Base-by-base conservation (phyloP, 495 filamentous ascomycete species). In the Venustampulla echinocandica region DNA sequence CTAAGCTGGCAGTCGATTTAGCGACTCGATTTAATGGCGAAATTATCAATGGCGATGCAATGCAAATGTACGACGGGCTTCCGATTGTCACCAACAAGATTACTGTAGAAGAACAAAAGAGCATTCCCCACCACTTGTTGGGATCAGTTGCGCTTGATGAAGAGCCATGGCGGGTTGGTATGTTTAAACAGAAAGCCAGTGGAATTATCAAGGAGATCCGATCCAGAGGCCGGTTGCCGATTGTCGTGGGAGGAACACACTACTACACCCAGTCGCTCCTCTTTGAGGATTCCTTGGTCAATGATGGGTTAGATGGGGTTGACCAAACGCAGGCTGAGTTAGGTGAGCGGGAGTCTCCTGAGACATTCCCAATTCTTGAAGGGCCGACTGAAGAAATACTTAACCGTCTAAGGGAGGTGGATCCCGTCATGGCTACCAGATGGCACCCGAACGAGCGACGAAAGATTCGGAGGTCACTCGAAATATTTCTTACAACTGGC, bases 41-140 rank as follows among this genome's bases (percentile, higher is more conserved):
- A 66, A 77, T 99, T 43, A 87, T 99, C 70, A 99, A 99, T 60
- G 89, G 85, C 41, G 93, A 99, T 68, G 92, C 92, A n/a, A 92
- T 99, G 86, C 93, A 97, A 61, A 82, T 99, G 74, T 99, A 99
- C 57, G 70, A 78, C 25, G 93, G 90, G 7, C 70, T 99, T 15
- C 89, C 92, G 1, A 84, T 97, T 52, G 90, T 96, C 45, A 99
- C 93, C 14, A 99, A 99, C 64, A 90, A 97, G 59, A 80, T 95
- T 49, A 71, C 84, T 0, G 35, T 59, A 10, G 73, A 76, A 19
- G 90, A 99, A 59, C 80, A 80, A 59, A 74, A 82, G 48, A 85
- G 83, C 18, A 73, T 99, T 23, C 84, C 85, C 14, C 93, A 99
- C 61, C 90, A 99, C 66, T 68, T 97, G 10, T 70, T 99, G 2